Evolutionary conservation across 164 flowering plant genomes (phyloP).

Genomic region (Platanus orientalis): DNA sequence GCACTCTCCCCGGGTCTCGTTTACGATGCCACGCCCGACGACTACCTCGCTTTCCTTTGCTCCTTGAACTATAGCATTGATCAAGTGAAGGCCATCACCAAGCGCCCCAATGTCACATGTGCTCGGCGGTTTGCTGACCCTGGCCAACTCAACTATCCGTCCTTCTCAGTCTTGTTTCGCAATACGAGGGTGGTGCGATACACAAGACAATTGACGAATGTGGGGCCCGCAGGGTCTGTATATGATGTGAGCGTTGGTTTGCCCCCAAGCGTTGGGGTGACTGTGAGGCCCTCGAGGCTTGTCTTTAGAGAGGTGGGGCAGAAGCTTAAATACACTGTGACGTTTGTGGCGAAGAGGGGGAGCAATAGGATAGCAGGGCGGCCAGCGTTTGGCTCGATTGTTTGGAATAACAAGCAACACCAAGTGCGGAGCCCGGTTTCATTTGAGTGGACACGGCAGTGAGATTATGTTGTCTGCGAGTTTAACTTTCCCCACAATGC

Average conservation of each 20-base stretch:
- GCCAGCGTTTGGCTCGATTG: constrained; percentile 52
- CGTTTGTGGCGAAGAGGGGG: constrained; percentile 47
- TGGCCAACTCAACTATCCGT: constrained; percentile 76
- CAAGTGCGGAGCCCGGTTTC: constrained; percentile 74
- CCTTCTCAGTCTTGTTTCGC: constrained; percentile 63
- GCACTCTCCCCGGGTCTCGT: constrained; percentile 86
- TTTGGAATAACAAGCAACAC: constrained; percentile 53
- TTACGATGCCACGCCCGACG: constrained; percentile 52
- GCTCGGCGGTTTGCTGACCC: constrained; percentile 42
- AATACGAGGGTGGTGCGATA: constrained; percentile 45
- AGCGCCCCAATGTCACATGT: constrained; percentile 50
- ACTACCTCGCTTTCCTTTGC: constrained; percentile 69
- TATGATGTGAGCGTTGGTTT: constrained; percentile 41
- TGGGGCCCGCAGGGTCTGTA: constrained; percentile 47
- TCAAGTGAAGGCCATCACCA: constrained; percentile 40
- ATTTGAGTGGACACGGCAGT: constrained; percentile 71
- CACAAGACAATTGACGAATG: constrained; percentile 66
- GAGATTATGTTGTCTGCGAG: too few relatives aligned
- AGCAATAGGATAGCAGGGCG: not conserved
- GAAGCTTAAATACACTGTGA: constrained; percentile 61
- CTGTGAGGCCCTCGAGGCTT: constrained; percentile 57
- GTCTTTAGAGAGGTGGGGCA: constrained; percentile 52
- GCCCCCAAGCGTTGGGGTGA: constrained; percentile 40
- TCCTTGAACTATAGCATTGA: constrained; percentile 47
- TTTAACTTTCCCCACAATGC: too few relatives aligned